Base-by-base conservation (phyloP, 1,139 yeast genomes). In the Taphrina communis region DNA sequence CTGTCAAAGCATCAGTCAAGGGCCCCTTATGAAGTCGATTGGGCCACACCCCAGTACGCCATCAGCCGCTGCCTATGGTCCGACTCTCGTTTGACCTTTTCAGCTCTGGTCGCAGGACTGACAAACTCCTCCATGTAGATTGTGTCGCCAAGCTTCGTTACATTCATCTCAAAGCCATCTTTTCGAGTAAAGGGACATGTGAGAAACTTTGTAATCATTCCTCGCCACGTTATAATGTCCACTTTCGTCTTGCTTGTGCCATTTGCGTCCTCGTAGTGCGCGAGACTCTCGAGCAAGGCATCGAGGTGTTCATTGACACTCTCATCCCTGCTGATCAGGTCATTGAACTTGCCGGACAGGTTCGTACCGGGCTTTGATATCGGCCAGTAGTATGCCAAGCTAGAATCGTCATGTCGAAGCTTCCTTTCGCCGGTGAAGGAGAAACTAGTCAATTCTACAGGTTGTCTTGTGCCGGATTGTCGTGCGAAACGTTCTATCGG, bases 151-250 rank as follows among this genome's bases (percentile, higher is more conserved):
- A 51, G 91, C 38, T 81, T 80, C 6, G 82, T 84, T 8, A 90
- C 78, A 72, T 90, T 86, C 69, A 89, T 79, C 71, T 85, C 86
- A 19, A 92, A 78, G n/a, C 84, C 83, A 69, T 89, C 89, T 51
- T 80, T 78, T 42, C 77, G 74, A 68, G 83, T 82, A 74, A 84
- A 86, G 0, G 92, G 92, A 46, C 89, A 78, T 2, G 86, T 80
- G 78, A 91, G 79, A 35, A 91, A 76, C 72, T 83, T 85, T 57
- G 93, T 76, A 86, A 93, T 85, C 56, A 90, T 79, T 0, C 97
- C 97, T 73, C 98, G 82, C 83, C 90, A 90, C 0, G 97, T 87
- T 55, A 94, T 81, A 50, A 94, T 82, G 74, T 91, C 91, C 21
- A 61, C 62, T 41, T 62, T 53, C 17, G 56, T 53, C 41, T 51